Percentiles rank a stretch among this genome's conserved stretches.
phyloP scores from a whole-genome alignment of 2,329 filamentous ascomycete species.

The Cytospora leucostoma region DNA sequence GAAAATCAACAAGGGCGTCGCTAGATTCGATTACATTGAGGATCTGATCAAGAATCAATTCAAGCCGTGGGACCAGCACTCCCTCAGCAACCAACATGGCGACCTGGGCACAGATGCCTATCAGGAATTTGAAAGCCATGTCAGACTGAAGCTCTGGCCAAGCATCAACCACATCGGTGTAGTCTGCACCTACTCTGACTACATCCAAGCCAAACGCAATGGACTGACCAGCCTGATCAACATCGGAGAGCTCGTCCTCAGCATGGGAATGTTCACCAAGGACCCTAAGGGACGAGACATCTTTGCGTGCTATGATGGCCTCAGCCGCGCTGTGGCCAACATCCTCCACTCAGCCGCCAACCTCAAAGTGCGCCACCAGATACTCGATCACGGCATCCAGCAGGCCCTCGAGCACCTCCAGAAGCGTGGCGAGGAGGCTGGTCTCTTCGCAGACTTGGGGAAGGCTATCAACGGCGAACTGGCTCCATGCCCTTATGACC shows the following conservation, averaged over 20 bases:
- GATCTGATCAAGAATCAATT: neutral
- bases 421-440: neutral
- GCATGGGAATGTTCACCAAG: neutral
- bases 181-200: neutral
- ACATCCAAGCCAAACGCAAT: slow-evolving; percentile 9
- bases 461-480: neutral
- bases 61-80: neutral
- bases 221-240: neutral
- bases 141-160: neutral
- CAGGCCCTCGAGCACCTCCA: neutral
- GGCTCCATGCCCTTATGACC: neutral
- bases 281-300: neutral
- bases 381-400: neutral
- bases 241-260: neutral
- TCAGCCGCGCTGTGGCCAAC: slow-evolving; percentile 14
- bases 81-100: neutral
- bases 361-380: neutral
- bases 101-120: neutral
- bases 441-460: neutral
- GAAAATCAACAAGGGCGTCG: neutral
- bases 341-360: neutral
- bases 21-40: neutral
- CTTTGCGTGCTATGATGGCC: slow-evolving; percentile 1
- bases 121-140: neutral
- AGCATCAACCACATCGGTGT: slow-evolving; percentile 11